Base-by-base conservation (phyloP, 1,139 yeast genomes). In the Lodderomyces parapsilosis region DNA sequence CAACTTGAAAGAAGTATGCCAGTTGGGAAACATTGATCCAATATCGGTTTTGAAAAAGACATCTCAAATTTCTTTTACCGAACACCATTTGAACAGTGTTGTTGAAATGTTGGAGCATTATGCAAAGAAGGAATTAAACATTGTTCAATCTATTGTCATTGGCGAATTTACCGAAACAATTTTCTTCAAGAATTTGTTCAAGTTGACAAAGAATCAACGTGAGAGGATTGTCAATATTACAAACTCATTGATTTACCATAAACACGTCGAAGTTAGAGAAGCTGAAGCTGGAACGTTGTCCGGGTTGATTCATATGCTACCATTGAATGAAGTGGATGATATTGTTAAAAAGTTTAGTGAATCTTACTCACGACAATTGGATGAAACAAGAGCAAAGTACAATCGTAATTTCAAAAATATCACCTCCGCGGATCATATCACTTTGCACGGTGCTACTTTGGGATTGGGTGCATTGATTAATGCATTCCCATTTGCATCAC, bases 401-500 rank as follows among this genome's bases (percentile, higher is more conserved):
- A 61, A 65, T 47, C 61, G 65, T 48, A 44, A 38, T 18, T 63
- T 60, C 48, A 67, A 63, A 49, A 59, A 57, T 33, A 54, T 61
- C 40, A 52, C 75, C 0, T 55, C 64, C 31, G 74, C 72, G 4
- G 80, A 81, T 48, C 55, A 65, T 2, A 66, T 77, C 10, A 62
- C 66, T 10, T 66, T 91, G 6, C 99, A 93, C 58, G 96, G 94
- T 2, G 91, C 96, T 2, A 86, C 93, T 0, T 68, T 94, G 22
- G 98, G 98, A 0, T 68, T 93, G 10, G 96, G 98, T 3, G 86
- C 98, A 0, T 68, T 93, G 36, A 81, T 93, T 2, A 83, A 86
- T 45, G 98, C 99, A 0, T 93, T 86, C 65, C 93, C 98, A 2
- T 93, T 89, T 58, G 73, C 77, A 7, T 86, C 96, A 2, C 99